A percentile compares a stretch with the other conserved stretches of the same genome.
phyloP scores from a whole-genome alignment of 805 yeast species.

The Schwanniomyces sp. region DNA sequence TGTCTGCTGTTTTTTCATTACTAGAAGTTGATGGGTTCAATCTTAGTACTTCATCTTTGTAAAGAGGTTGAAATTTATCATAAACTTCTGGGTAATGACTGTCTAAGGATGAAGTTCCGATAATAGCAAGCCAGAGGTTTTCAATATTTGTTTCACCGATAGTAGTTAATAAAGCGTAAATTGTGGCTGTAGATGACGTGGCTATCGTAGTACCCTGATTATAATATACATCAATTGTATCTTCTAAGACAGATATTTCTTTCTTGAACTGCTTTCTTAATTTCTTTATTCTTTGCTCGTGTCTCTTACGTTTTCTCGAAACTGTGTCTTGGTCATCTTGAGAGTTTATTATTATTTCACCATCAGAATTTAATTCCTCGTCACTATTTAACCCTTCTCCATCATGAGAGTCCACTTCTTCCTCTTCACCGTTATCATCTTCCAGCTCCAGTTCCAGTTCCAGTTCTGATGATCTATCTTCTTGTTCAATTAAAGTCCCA shows the following conservation, averaged over 20 bases:
- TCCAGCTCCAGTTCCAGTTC: constrained; percentile 11
- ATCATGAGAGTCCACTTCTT: constrained; percentile 9
- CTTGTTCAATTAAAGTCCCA: constrained; percentile 44
- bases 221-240: constrained; percentile 70
- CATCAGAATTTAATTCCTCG: constrained; percentile 19
- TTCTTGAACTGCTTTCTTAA: constrained; percentile 39
- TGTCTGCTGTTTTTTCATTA: constrained; percentile 36
- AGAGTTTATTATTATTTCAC: constrained; percentile 13
- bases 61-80: constrained; percentile 65
- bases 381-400: constrained; percentile 19
- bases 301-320: constrained; percentile 25
- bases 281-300: constrained; percentile 26
- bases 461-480: constrained; percentile 32
- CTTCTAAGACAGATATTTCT: constrained; percentile 49
- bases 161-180: constrained; percentile 75
- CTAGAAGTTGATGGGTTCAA: constrained; percentile 42
- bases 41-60: constrained; percentile 81
- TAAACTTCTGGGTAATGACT: constrained; percentile 73
- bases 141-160: constrained; percentile 79
- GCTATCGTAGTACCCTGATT: constrained; percentile 77
- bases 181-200: constrained; percentile 73
- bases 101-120: constrained; percentile 85
- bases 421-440: constrained; percentile 24
- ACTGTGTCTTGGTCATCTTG: constrained; percentile 25
- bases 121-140: constrained; percentile 79